Conservation (phyloP, 768 basidiomycete genomes). For the Suillus subluteus region DNA sequence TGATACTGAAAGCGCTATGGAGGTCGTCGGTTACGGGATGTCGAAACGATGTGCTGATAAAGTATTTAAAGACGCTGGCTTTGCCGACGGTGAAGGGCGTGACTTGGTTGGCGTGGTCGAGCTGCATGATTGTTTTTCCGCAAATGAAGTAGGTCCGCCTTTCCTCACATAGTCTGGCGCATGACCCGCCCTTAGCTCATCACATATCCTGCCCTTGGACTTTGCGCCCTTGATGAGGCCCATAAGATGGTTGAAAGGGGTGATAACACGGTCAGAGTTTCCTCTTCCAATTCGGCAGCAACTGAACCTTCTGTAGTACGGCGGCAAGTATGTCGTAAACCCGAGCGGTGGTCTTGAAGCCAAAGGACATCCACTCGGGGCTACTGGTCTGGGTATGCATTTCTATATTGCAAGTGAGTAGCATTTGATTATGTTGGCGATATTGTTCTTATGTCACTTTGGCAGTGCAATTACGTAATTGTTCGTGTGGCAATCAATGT, state of each 20-base stretch:
- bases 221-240: slow-evolving; percentile 68
- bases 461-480: slow-evolving; percentile 75
- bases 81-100: slow-evolving; percentile 60
- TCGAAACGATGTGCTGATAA: slow-evolving; percentile 67
- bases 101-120: slow-evolving; percentile 85
- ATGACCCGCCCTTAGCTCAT: slow-evolving; percentile 54
- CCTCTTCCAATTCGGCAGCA: not conserved
- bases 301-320: slow-evolving; percentile 52
- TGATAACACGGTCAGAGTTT: slow-evolving; percentile 70
- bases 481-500: slow-evolving; percentile 35
- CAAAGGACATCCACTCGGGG: slow-evolving; percentile 87
- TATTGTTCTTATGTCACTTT: slow-evolving; percentile 10
- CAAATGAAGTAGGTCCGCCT: slow-evolving; percentile 65
- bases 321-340: slow-evolving; percentile 84
- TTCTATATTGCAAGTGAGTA: slow-evolving; percentile 79
- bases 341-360: slow-evolving; percentile 86
- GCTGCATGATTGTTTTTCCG: slow-evolving; percentile 85
- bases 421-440: not conserved
- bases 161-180: not conserved
- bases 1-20: slow-evolving; percentile 72
- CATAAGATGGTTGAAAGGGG: slow-evolving; percentile 73
- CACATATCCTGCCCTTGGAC: slow-evolving; percentile 79
- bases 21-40: slow-evolving; percentile 83
- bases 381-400: slow-evolving; percentile 85
- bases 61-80: slow-evolving; percentile 73